Base-by-base conservation (phyloP, 441 rosid species). In the Pelargonium citronellum region DNA sequence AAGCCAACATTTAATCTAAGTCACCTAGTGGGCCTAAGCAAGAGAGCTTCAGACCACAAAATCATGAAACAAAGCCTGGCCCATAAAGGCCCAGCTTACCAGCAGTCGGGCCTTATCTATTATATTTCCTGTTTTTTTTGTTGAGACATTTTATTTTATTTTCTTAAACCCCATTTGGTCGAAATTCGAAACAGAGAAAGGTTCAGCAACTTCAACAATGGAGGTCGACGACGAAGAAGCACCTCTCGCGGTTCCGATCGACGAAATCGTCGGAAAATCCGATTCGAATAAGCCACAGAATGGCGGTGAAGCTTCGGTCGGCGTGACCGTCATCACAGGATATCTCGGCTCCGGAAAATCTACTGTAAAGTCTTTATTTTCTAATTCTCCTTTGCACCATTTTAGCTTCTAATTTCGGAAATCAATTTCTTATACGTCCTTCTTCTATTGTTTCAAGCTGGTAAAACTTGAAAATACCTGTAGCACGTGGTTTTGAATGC, bases 331-430 rank as follows among this genome's bases (percentile, higher is more conserved):
- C 72, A 83, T 94, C 82, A 89, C 99, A 0, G 99, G 99, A 69
- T 91, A 91, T 78, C 92, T 94, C 70, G 99, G 99, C 63, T 89
- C 97, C 55, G 99, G 99, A 44, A 90, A 90, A 77, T 94, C 99
- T 83, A 94, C 96, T 9, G 96, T 93, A 83, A 83, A 73, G 10
- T 60, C 65, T n/a, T 12, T 11, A 60, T 64, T n/a, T 13, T 22
- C 5, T 69, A 16, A 27, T 20, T 30, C 15, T 69, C 11, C 67
- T n/a, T 20, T 22, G 49, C n/a, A 2, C 11, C 9, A 58, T 58
- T 58, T 67, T 0, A 5, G 34, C 5, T 1, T 58, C 16, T 66
- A 2, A 11, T 17, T 66, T 34, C 2, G 16, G 0, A 22, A 60
- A 22, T 7, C 34, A 51, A 13, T 16, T 19, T 58, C 4, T 19